Percentiles rank a stretch among this genome's conserved stretches.
phyloP scores from a whole-genome alignment of 345 rosid species.

The Citrus glauca region DNA sequence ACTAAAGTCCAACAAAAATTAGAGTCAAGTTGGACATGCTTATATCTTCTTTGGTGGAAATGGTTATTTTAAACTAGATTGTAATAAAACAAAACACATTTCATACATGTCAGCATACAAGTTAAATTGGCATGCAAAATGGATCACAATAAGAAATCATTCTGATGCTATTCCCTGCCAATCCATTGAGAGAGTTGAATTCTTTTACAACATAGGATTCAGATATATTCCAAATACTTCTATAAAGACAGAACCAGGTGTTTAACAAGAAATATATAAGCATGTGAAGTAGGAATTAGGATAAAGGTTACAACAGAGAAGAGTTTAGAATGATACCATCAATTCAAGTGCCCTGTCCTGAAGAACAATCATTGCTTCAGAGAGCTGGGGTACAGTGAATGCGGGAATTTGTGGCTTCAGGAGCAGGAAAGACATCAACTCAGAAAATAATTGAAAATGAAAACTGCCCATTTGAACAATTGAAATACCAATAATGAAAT shows the following conservation, averaged over 20 bases:
- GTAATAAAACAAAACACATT: not conserved
- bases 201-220: not conserved
- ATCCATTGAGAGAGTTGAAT: not conserved
- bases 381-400: constrained; percentile 65
- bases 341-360: constrained; percentile 45
- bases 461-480: constrained; percentile 31
- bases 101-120: not conserved
- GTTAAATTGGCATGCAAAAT: not conserved
- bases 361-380: constrained; percentile 86
- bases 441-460: constrained; percentile 38
- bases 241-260: not conserved
- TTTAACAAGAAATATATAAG: not conserved
- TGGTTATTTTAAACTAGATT: not conserved
- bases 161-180: not conserved
- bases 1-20: not conserved
- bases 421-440: constrained; percentile 52
- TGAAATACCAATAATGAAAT: constrained; percentile 20
- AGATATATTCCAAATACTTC: not conserved
- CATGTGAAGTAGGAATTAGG: not conserved
- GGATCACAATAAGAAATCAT: not conserved
- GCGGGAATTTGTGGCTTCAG: constrained; percentile 89
- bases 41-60: not conserved
- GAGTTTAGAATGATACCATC: constrained; percentile 30
- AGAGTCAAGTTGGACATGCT: not conserved
- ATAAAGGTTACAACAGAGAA: not conserved